Evolutionary conservation across 495 filamentous ascomycete genomes (phyloP), one percentile per base, ranked within the genome.

Genomic region (Talaromyces nanjingensis): DNA sequence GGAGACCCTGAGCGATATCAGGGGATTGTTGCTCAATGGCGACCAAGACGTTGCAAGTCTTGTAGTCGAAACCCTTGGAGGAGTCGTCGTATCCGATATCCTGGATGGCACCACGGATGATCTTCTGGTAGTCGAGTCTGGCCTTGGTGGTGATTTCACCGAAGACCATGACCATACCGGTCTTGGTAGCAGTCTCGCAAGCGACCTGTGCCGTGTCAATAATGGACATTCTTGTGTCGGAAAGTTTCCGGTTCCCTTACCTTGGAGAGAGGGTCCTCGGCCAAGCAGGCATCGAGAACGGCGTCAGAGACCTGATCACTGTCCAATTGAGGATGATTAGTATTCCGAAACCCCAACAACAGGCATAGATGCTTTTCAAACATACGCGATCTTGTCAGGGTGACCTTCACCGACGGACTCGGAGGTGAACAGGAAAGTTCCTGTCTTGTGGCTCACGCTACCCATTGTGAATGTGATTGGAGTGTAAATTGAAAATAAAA

Each of bases 181-280:
- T 98, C 91, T 98, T 98, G 76, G 94, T 96, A 71, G 94, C 94
- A 65, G 94, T 97, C 86, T 98, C 94, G 77, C 94, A 98, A 76
- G 93, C 94, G 67, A 97, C 87, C 77, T 80, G 62, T 62, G 47
- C 27, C 27, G 53, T 53, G 34, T 62, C 52, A 52, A 49, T 37
- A 59, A 57, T 63, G 16, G n/a, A 22, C 20, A 27, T 16, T 45
- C 18, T 18, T 63, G 24, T 42, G 5, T 34, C 34, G 20, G 52
- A 34, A 37, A 20, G 47, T 16, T 18, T 54, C n/a, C 9, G 61
- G 8, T 27, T 16, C 37, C 52, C 70, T 53, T 67, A 83, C 89
- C 87, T 98, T 98, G 79, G 94, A 97, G 70, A 98, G 85, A 56
- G 94, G 94, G 75, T 98, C 94, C 76, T 92, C 89, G 64, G 81